Evolutionary conservation across 2,329 filamentous ascomycete genomes (phyloP).

Genomic region (Fusarium goolgardi): DNA sequence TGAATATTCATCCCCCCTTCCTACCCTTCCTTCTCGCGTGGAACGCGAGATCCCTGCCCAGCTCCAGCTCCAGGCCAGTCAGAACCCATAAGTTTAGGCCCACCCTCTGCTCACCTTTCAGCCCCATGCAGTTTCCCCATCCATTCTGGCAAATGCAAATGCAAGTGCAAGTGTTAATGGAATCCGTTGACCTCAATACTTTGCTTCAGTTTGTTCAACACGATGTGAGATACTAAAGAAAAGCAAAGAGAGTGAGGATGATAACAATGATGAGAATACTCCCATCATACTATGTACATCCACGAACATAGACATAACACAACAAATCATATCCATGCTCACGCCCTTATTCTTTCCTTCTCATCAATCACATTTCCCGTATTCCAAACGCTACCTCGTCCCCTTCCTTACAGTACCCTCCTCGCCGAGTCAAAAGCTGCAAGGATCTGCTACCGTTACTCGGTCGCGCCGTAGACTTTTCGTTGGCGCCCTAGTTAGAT

Average conservation of each 20-base stretch:
- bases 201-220: constrained; percentile 1
- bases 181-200: constrained; percentile 30
- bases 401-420: constrained; percentile 6
- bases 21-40: constrained; percentile 31
- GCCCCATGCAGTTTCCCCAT: constrained; percentile 44
- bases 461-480: constrained; percentile 45
- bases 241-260: background rate
- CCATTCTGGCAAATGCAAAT: constrained; percentile 23
- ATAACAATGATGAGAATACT: background rate
- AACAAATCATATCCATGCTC: background rate
- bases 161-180: constrained; percentile 11
- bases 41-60: constrained; percentile 41
- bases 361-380: constrained; percentile 22
- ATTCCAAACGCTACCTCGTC: constrained; percentile 36
- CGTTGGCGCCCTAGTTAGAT: constrained; percentile 38
- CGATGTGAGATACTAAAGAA: background rate
- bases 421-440: constrained; percentile 37
- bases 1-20: constrained; percentile 34
- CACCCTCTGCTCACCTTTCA: constrained; percentile 38
- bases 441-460: constrained; percentile 42
- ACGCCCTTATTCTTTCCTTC: constrained; percentile 4
- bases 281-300: background rate
- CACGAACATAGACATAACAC: background rate
- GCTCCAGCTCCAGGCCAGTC: constrained; percentile 15
- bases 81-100: constrained; percentile 7